A percentile compares a stretch with the other conserved stretches of the same genome.
Conservation (phyloP, 768 basidiomycete species). For the Panaeolus papilionaceus region DNA sequence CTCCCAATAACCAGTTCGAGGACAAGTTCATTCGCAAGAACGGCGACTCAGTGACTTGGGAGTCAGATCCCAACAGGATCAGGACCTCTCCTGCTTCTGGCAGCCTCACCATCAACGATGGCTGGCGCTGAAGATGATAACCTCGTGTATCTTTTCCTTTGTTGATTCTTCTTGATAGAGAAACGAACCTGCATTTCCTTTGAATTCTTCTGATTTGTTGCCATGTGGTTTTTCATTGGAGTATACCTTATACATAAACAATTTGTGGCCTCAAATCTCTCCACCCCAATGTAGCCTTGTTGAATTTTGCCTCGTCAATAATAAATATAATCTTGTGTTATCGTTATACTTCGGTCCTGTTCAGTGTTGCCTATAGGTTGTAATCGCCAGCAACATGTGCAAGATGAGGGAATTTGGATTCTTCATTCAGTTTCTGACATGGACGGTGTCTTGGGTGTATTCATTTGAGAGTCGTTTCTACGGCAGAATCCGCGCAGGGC, state of each 20-base stretch:
- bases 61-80: conserved; percentile 67
- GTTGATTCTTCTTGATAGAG: not conserved
- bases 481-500: conserved; percentile 12
- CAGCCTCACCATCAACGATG: conserved; percentile 43
- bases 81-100: conserved; percentile 57
- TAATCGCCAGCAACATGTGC: not conserved
- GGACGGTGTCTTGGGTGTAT: not conserved
- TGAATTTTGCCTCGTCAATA: not conserved
- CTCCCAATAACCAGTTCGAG: conserved; percentile 60
- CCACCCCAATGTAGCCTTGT: conserved; percentile 11
- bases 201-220: not conserved
- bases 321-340: not conserved
- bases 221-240: not conserved
- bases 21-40: conserved; percentile 77
- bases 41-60: conserved; percentile 69
- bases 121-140: conserved; percentile 44
- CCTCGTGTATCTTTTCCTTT: not conserved
- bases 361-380: not conserved
- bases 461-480: not conserved
- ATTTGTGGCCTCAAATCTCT: not conserved
- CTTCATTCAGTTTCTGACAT: not conserved
- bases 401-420: conserved; percentile 1
- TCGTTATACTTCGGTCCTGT: too few species aligned
- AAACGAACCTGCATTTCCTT: not conserved
- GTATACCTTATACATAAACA: not conserved